These are phyloP conservation scores for Taphrina communis DNA, from an alignment of 1,139 yeast species.

Conservation along the genomic window DNA sequence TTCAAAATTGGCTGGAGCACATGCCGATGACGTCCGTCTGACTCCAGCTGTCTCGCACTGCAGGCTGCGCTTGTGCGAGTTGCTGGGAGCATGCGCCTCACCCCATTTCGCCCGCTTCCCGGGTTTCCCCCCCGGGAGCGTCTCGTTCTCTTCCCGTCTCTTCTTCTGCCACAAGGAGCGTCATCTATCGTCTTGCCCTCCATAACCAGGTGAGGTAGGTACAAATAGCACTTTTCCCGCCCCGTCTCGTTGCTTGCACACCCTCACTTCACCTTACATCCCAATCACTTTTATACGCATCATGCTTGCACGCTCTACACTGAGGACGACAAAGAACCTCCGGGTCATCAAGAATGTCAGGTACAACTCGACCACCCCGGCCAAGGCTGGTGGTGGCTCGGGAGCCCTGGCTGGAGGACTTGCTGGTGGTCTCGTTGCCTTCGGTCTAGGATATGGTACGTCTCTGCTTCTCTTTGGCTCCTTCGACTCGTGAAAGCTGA, in stretches of 20 bases:
- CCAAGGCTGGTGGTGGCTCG: slow-evolving; percentile 31
- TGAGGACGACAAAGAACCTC: slow-evolving; percentile 31
- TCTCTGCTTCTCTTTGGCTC: neutral
- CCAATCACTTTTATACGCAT: neutral
- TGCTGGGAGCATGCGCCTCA: too few species aligned
- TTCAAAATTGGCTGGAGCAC: neutral
- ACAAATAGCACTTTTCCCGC: neutral
- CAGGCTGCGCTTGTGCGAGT: too few species aligned
- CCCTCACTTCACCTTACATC: neutral
- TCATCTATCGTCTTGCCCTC: neutral
- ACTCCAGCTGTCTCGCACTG: too few species aligned
- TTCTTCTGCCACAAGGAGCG: neutral
- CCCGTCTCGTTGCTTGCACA: neutral
- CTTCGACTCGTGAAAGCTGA: too few species aligned
- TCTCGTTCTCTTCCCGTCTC: neutral
- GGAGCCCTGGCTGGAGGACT: slow-evolving; percentile 41
- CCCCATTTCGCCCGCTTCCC: too few species aligned
- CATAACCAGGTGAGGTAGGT: neutral
- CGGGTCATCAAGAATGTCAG: slow-evolving; percentile 37
- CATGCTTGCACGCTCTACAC: slow-evolving; percentile 33
- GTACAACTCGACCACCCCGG: slow-evolving; percentile 26
- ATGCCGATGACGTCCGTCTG: neutral
- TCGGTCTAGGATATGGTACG: slow-evolving; percentile 34
- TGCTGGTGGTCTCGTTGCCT: slow-evolving; percentile 38
- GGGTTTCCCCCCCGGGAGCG: too few species aligned